Evolutionary conservation across 306 rosid species (phyloP), one percentile per base, ranked within the genome.

Genomic region (Quercus cerris): DNA sequence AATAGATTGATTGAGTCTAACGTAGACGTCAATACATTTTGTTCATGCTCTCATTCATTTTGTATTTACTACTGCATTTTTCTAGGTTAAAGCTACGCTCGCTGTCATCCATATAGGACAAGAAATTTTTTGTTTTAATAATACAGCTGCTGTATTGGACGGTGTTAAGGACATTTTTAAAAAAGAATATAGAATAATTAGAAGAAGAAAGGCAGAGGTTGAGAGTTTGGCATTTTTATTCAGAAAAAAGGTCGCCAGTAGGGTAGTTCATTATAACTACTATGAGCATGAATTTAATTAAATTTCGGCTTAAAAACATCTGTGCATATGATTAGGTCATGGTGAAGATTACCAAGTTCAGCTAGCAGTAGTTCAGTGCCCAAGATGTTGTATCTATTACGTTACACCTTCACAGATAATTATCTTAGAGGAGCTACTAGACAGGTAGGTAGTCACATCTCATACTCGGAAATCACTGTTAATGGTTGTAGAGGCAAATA

Each of bases 391-490:
- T 83, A 94, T 93, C 73, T 91, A 94, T 83, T 94, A 93, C 10
- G 98, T 91, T 8, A 94, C 99, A 56, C 97, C 97, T 68, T 90
- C 92, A 6, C 99, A 93, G 78, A 94, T 97, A 84, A 87, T 90
- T 76, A 81, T 94, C 73, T 79, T 91, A 73, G 94, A 94, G 87
- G 99, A 94, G 82, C 81, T 94, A 58, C 95, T 91, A 83, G 88
- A 88, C 76, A 28, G 35, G 35, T 31, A 31, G 35, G 35, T 31
- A 31, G 35, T 4, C 5, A 4, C 0, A 31, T 31, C 35, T 31
- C 35, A 31, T 31, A 31, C 35, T 1, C n/a, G 4, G 28, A 58
- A 35, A n/a, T 51, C 71, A 49, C 8, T 17, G 41, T 64, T 2
- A 27, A 27, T 27, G 28, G 70, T 4, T 38, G 62, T 63, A 23